A percentile compares a stretch with the other conserved stretches of the same genome.
phyloP scores from a whole-genome alignment of 441 rosid species.

The Populus hybrid region DNA sequence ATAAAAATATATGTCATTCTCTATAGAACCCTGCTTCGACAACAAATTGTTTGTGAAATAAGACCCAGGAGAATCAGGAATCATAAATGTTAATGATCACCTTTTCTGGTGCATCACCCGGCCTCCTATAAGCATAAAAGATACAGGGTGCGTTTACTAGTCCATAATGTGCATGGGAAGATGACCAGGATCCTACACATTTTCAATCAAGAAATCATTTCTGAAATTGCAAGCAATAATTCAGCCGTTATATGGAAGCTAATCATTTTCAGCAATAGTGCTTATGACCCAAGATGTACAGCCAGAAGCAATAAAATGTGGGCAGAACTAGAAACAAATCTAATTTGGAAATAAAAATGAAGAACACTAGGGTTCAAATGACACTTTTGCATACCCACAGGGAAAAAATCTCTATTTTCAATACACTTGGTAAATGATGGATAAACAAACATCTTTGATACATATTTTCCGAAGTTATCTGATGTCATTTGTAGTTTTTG shows the following conservation, averaged over 20 bases:
- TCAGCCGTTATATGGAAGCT: not conserved
- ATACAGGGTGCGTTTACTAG: constrained; percentile 61
- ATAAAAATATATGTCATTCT: constrained; percentile 61
- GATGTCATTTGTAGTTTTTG: too few species aligned
- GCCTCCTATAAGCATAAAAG: constrained; percentile 46
- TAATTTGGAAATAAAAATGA: not conserved
- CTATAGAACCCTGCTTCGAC: constrained; percentile 30
- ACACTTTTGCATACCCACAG: constrained; percentile 50
- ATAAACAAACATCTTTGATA: constrained; percentile 7
- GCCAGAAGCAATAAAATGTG: not conserved
- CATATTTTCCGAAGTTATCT: too few species aligned
- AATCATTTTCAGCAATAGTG: not conserved
- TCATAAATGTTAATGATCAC: constrained; percentile 18
- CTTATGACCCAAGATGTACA: not conserved
- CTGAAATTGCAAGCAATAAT: constrained; percentile 35
- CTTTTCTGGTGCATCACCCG: constrained; percentile 29
- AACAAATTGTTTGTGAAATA: not conserved
- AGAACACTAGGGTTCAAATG: not conserved
- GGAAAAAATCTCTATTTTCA: constrained; percentile 68
- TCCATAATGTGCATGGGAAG: constrained; percentile 87
- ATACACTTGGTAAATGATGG: constrained; percentile 58
- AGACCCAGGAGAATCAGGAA: not conserved
- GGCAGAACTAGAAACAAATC: not conserved
- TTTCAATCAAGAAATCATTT: constrained; percentile 79
- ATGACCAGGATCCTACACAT: constrained; percentile 96